Evolutionary conservation across 352 stramenopile genomes (phyloP).

Genomic region (Sclerospora graminicola): DNA sequence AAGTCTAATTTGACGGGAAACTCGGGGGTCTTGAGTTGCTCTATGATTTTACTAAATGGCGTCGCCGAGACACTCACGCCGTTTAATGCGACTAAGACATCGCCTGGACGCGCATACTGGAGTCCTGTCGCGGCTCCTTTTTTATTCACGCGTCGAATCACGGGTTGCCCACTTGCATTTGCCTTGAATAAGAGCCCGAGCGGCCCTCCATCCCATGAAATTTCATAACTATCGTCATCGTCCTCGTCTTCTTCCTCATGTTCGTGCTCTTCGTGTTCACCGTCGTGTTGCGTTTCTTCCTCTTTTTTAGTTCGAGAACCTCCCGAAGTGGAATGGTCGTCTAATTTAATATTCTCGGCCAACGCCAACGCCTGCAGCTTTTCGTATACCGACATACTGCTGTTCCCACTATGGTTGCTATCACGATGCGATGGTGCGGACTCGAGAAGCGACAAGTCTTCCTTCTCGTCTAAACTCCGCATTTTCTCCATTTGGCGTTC

Average conservation of each 20-base stretch:
- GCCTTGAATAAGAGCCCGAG: slow-evolving; percentile 70
- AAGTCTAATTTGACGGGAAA: slow-evolving; percentile 71
- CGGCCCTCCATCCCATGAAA: slow-evolving; percentile 55
- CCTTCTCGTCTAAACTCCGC: slow-evolving; percentile 24
- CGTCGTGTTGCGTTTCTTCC: background rate
- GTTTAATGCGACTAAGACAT: slow-evolving; percentile 68
- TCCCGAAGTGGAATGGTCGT: slow-evolving; percentile 8
- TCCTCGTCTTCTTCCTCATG: slow-evolving; percentile 48
- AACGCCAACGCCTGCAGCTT: slow-evolving; percentile 46
- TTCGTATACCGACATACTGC: slow-evolving; percentile 32
- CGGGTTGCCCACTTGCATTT: slow-evolving; percentile 30
- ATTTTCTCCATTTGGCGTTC: slow-evolving; percentile 42
- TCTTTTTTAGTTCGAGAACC: background rate
- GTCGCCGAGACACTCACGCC: slow-evolving; percentile 33
- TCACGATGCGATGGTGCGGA: slow-evolving; percentile 17
- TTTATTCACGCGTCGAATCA: slow-evolving; percentile 73
- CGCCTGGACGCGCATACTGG: slow-evolving; percentile 53
- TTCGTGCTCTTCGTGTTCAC: slow-evolving; percentile 19
- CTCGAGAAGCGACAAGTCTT: slow-evolving; percentile 11
- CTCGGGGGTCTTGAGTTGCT: slow-evolving; percentile 40
- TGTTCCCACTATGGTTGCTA: slow-evolving; percentile 18
- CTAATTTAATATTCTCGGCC: slow-evolving; percentile 31
- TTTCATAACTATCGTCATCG: slow-evolving; percentile 59
- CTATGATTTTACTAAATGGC: slow-evolving; percentile 58
- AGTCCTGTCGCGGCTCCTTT: slow-evolving; percentile 47